phyloP scores from a whole-genome alignment of 1,284 basidiomycete species.

The Pseudozyma tsukubaensis region DNA sequence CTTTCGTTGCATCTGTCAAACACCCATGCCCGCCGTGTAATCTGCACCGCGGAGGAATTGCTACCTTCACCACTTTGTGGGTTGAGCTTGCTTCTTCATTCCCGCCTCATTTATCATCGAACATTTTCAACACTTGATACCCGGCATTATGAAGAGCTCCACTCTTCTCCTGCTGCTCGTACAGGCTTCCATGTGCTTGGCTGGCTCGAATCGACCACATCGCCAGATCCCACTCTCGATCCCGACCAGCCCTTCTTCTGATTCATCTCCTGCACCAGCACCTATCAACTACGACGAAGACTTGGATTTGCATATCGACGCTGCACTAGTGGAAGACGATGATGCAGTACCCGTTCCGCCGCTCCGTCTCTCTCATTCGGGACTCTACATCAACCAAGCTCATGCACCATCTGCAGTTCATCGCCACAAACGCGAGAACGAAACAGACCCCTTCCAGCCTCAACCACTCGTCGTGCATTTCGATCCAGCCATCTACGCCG shows the following conservation, averaged over 20 bases:
- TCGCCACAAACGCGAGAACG: constrained; percentile 27
- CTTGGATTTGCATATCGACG: constrained; percentile 4
- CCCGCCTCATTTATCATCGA: too few species aligned
- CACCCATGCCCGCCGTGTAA: too few species aligned
- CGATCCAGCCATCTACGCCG: constrained; percentile 26
- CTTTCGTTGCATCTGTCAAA: too few species aligned
- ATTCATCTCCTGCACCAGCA: constrained; percentile 7
- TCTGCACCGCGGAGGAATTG: too few species aligned
- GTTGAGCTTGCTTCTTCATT: not conserved
- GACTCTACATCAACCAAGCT: constrained; percentile 53
- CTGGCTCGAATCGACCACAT: constrained; percentile 24
- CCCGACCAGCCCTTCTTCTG: constrained; percentile 9
- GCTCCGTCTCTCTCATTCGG: constrained; percentile 50
- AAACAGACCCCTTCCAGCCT: constrained; percentile 29
- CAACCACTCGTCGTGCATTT: constrained; percentile 47
- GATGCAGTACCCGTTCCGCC: constrained; percentile 35
- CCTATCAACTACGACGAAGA: constrained; percentile 2
- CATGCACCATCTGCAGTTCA: constrained; percentile 26
- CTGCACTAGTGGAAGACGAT: constrained; percentile 36
- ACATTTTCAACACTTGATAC: too few species aligned
- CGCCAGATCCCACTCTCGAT: constrained; percentile 37
- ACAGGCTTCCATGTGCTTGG: constrained; percentile 10
- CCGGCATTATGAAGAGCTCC: constrained; percentile 11
- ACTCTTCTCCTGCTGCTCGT: constrained; percentile 9
- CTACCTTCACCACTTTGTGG: not conserved